Evolutionary conservation across 345 rosid genomes (phyloP), one percentile per base, ranked within the genome.

Genomic region (Noccaea caerulescens): DNA sequence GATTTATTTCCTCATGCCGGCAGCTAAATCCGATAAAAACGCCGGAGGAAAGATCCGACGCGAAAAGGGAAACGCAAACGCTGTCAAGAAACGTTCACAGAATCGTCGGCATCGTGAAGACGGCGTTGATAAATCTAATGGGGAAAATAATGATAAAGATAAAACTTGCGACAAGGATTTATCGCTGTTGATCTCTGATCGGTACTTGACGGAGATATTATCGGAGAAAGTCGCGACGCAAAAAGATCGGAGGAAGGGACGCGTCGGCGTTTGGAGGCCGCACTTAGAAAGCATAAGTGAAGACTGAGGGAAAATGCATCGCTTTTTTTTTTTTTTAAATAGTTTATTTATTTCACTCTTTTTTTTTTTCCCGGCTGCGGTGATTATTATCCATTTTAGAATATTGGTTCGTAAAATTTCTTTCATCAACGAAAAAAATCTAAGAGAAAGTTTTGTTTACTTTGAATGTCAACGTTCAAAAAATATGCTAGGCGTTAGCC

Each of bases 191-290:
- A 25, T 77, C 10, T 93, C 93, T 6, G 97, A 94, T 69, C 86
- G 76, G 79, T 91, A 94, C 73, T 79, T 94, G 90, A 89, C 82
- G n/a, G 99, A 94, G 79, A 91, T 94, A 71, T 66, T 94, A 10
- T 89, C 97, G 33, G 99, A 94, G 79, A 93, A 89, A 73, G 9
- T 82, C 11, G 86, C 93, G 8, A 79, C 88, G 9, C 91, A 89
- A 59, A 85, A 86, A 67, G 97, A 91, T 76, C 86, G 91, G 54
- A 79, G 97, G 56, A 82, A 91, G 72, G 99, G 99, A 5, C 88
- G 98, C 4, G 91, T 83, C 51, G 92, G 88, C 5, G 91, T 91
- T 8, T 94, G 99, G 99, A 84, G 97, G 57, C 99, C 99, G 47
- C 97, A 88, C 72, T 83, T 94, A 63, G 96, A 91, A 76, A 89